Evolutionary conservation across 1,284 basidiomycete species (phyloP), one percentile per base, ranked within the genome.

Genomic region (Cryptococcus neoformans): DNA sequence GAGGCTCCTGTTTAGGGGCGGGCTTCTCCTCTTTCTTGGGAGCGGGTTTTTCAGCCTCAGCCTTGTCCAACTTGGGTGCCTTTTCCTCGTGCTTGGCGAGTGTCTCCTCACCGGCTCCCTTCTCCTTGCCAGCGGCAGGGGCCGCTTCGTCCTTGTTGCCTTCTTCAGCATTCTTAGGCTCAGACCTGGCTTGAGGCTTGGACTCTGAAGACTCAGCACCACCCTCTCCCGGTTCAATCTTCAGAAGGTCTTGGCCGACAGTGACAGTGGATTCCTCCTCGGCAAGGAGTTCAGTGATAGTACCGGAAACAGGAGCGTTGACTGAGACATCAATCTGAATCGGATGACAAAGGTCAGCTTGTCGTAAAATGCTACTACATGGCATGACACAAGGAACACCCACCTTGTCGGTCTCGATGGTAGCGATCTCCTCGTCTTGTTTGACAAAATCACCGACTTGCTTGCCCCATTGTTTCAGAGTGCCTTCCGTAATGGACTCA

Each of bases 361-460:
- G 46, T 55, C 14, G 41, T n/a, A 44, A 42, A 47, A 55, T 17
- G 46, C 34, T 37, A 42, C 50, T 38, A 17, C 3, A 9, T 40
- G n/a, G 9, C 51, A 46, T 38, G 34, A 9, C 34, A 17, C 46
- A 16, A 16, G 7, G 3, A 14, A 4, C 48, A 57, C 78, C 39
- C 62, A 92, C 93, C 88, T 98, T 98, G 84, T 99, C 95, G 11
- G 95, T 99, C 82, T 99, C 95, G 67, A 99, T 98, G 49, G 92
- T 95, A 34, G 93, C 95, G 56, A 99, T 83, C 81, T 99, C 95
- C 80, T 99, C 95, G 75, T 97, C 92, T 44, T 83, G 87, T 74
- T 87, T 85, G 59, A 99, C 93, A 61, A 81, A 84, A 74, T 99
- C 95, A 45, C 95, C 95, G 51, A 90, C 87, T 80, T 94, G 86